phyloP scores from a whole-genome alignment of 2,329 filamentous ascomycete species.

The Colletotrichum musicola region DNA sequence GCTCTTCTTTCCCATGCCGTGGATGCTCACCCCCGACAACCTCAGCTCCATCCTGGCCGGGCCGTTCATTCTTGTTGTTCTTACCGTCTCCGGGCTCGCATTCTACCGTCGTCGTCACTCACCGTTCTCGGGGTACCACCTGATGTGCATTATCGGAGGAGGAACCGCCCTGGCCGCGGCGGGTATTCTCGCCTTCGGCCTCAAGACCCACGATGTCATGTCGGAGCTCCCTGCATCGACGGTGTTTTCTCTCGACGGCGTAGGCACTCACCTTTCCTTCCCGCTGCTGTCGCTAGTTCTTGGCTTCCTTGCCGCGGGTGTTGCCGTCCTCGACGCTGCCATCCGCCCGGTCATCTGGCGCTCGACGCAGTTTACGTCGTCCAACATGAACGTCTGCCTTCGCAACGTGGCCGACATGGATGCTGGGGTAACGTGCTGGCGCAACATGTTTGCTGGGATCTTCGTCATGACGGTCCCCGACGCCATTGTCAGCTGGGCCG shows the following conservation, averaged over 20 bases:
- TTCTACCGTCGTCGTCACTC: conserved; percentile 48
- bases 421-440: conserved; percentile 55
- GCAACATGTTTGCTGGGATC: conserved; percentile 55
- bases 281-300: conserved; percentile 60
- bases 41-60: conserved; percentile 60
- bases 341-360: conserved; percentile 57
- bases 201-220: conserved; percentile 55
- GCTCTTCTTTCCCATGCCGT: conserved; percentile 59
- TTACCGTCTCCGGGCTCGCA: conserved; percentile 49
- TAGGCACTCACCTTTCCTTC: conserved; percentile 50
- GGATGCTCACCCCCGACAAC: conserved; percentile 52
- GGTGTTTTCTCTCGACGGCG: conserved; percentile 46
- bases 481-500: conserved; percentile 47
- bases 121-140: conserved; percentile 49
- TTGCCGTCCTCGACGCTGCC: conserved; percentile 55
- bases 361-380: conserved; percentile 63
- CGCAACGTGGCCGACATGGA: conserved; percentile 64
- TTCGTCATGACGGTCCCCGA: conserved; percentile 59
- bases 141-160: conserved; percentile 50
- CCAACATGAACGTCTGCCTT: conserved; percentile 59
- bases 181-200: conserved; percentile 60
- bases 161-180: conserved; percentile 55
- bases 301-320: conserved; percentile 60
- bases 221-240: conserved; percentile 41
- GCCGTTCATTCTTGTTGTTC: conserved; percentile 57